Percentiles rank a stretch among this genome's conserved stretches.
Evolutionary conservation across 2,329 filamentous ascomycete species (phyloP).

Genomic region (Plectosphaerella plurivora): DNA sequence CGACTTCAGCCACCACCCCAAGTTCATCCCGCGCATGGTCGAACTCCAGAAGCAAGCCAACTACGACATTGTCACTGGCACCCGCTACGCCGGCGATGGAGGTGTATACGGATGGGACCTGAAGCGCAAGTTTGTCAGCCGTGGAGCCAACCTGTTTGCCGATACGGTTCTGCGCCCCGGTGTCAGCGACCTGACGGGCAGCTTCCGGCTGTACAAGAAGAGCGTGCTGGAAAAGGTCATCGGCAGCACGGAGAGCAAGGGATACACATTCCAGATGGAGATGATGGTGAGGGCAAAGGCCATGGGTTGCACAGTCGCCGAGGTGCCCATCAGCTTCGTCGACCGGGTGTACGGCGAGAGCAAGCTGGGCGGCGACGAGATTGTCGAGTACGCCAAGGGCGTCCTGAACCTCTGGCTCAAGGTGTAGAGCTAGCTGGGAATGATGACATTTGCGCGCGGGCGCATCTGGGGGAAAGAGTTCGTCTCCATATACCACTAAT

Average conservation of each 20-base stretch:
- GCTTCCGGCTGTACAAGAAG: slow-evolving; percentile 93
- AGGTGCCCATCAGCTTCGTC: slow-evolving; percentile 95
- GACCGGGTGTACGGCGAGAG: slow-evolving; percentile 93
- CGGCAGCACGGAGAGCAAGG: slow-evolving; percentile 85
- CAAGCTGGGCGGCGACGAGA: slow-evolving; percentile 92
- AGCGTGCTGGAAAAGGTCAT: slow-evolving; percentile 86
- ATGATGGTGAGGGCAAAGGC: slow-evolving; percentile 97
- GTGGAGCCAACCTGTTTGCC: slow-evolving; percentile 91
- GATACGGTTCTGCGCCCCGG: slow-evolving; percentile 91
- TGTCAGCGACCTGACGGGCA: slow-evolving; percentile 92
- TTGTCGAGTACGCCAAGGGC: slow-evolving; percentile 92
- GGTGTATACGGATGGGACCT: slow-evolving; percentile 97
- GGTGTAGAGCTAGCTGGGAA: slow-evolving; percentile 46
- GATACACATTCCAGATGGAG: slow-evolving; percentile 99
- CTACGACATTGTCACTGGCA: slow-evolving; percentile 97
- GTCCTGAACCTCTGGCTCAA: slow-evolving; percentile 74
- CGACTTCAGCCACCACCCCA: slow-evolving; percentile 98
- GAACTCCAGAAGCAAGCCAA: slow-evolving; percentile 68
- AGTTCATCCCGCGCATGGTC: slow-evolving; percentile 97
- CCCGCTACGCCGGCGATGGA: slow-evolving; percentile 82
- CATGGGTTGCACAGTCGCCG: slow-evolving; percentile 88
- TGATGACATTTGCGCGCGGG: neutral
- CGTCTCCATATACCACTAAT: neutral
- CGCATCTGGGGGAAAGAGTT: no score
- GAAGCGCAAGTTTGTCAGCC: slow-evolving; percentile 78